A percentile compares a stretch with the other conserved stretches of the same genome.
These are phyloP conservation scores for Microsporum canis DNA, from an alignment of 2,329 filamentous ascomycete species.

Conservation along the genomic window DNA sequence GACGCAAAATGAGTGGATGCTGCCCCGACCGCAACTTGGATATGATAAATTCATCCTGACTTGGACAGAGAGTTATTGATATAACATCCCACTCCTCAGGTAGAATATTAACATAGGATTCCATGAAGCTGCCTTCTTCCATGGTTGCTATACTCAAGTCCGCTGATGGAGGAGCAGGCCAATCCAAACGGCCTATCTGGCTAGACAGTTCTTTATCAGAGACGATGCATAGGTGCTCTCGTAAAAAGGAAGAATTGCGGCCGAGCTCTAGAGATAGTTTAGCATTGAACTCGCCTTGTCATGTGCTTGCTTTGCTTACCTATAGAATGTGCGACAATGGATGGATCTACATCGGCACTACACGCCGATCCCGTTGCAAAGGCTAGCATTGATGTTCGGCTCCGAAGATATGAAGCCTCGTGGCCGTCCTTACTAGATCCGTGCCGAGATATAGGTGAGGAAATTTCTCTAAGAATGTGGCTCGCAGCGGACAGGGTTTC, in stretches of 20 bases:
- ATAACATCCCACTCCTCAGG: constrained; percentile 74
- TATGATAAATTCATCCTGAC: constrained; percentile 71
- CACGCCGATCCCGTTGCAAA: constrained; percentile 29
- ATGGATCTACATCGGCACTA: constrained; percentile 14
- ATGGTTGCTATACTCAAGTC: constrained; percentile 11
- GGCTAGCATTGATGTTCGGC: constrained; percentile 33
- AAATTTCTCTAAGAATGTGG: constrained; percentile 24
- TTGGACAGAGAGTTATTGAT: constrained; percentile 73
- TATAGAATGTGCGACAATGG: constrained; percentile 28
- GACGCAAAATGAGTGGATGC: constrained; percentile 71
- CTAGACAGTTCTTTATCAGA: constrained; percentile 37
- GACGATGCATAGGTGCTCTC: constrained; percentile 29
- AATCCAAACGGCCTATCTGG: constrained; percentile 37
- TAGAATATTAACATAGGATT: constrained; percentile 73
- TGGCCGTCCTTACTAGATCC: constrained; percentile 33
- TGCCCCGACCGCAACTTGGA: constrained; percentile 68
- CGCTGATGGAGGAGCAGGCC: constrained; percentile 33
- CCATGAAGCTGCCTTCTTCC: constrained; percentile 57
- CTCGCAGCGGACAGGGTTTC: constrained; percentile 28
- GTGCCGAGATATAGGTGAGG: constrained; percentile 24
- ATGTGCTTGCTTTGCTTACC: constrained; percentile 19
- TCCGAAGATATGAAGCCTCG: constrained; percentile 29
- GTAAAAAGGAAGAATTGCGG: constrained; percentile 31
- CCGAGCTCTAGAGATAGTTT: constrained; percentile 25
- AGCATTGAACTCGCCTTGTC: background rate